phyloP scores from a whole-genome alignment of 78 protist species.

The Dictyostelium firmibasis region DNA sequence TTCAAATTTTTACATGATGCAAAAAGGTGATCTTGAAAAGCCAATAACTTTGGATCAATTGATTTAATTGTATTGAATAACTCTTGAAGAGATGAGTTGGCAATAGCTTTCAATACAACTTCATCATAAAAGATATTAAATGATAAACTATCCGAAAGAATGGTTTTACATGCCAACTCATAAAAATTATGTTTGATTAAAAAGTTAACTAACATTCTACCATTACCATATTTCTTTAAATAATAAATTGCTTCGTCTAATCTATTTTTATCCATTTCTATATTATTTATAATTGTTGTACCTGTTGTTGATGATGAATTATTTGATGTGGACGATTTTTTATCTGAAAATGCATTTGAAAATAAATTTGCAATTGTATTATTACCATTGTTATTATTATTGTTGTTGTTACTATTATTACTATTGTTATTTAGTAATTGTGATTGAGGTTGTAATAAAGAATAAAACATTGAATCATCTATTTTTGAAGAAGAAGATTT shows the following conservation, averaged over 20 bases:
- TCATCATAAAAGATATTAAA: constrained; percentile 57
- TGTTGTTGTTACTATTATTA: background rate
- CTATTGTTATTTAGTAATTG: background rate
- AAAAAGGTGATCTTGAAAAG: constrained; percentile 49
- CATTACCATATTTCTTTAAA: constrained; percentile 67
- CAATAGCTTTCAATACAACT: constrained; percentile 9
- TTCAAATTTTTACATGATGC: constrained; percentile 65
- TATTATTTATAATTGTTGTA: background rate
- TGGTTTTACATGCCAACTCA: constrained; percentile 38
- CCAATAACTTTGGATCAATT: constrained; percentile 27
- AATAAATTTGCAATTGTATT: constrained; percentile 3
- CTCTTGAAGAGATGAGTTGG: constrained; percentile 9
- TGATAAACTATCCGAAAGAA: background rate
- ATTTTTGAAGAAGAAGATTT: constrained; percentile 6
- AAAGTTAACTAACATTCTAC: constrained; percentile 37
- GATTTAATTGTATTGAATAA: constrained; percentile 15
- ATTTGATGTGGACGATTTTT: background rate
- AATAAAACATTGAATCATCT: constrained; percentile 39
- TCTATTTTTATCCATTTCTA: constrained; percentile 15
- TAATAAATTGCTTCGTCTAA: constrained; percentile 70
- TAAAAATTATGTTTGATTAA: constrained; percentile 44
- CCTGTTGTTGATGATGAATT: background rate
- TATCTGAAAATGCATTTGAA: constrained; percentile 6
- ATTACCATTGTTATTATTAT: background rate
- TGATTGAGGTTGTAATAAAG: constrained; percentile 15